Evolutionary conservation across 441 rosid species (phyloP).

Genomic region (Biscutella auriculata): DNA sequence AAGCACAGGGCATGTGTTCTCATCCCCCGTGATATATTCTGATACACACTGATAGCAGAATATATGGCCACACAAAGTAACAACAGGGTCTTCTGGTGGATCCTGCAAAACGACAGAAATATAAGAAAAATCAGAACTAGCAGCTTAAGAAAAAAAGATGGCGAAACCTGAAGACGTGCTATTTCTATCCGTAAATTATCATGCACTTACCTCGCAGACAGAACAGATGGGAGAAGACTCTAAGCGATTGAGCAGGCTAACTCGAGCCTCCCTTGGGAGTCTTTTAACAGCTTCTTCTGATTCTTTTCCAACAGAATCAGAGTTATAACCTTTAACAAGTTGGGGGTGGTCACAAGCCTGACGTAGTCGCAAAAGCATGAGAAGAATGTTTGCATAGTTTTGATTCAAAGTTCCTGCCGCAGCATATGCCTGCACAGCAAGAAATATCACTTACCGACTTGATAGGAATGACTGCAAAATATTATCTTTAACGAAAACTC

Average conservation of each 20-base stretch:
- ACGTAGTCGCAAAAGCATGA: constrained; percentile 93
- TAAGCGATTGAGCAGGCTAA: constrained; percentile 39
- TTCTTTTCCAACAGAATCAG: constrained; percentile 49
- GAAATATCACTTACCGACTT: too few relatives aligned
- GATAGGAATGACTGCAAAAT: too few relatives aligned
- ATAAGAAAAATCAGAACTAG: too few relatives aligned
- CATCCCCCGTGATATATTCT: constrained; percentile 65
- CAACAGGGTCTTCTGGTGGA: constrained; percentile 86
- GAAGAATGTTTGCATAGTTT: constrained; percentile 91
- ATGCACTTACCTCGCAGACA: constrained; percentile 56
- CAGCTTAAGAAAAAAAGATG: constrained; percentile 8
- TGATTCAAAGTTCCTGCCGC: constrained; percentile 87
- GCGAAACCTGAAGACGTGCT: constrained; percentile 2
- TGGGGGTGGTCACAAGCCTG: constrained; percentile 96
- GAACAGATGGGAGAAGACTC: constrained; percentile 55
- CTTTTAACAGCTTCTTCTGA: constrained; percentile 61
- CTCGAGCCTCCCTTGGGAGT: constrained; percentile 47
- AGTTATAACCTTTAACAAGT: constrained; percentile 54
- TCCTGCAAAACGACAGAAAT: too few relatives aligned
- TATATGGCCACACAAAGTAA: constrained; percentile 80
- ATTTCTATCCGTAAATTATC: neutral
- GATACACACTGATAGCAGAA: constrained; percentile 87
- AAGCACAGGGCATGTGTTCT: constrained; percentile 61
- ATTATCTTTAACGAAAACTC: too few relatives aligned
- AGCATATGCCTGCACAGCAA: constrained; percentile 58